Base-by-base conservation (phyloP, 108 stramenopile genomes). In the Mediolabrus comicus region DNA sequence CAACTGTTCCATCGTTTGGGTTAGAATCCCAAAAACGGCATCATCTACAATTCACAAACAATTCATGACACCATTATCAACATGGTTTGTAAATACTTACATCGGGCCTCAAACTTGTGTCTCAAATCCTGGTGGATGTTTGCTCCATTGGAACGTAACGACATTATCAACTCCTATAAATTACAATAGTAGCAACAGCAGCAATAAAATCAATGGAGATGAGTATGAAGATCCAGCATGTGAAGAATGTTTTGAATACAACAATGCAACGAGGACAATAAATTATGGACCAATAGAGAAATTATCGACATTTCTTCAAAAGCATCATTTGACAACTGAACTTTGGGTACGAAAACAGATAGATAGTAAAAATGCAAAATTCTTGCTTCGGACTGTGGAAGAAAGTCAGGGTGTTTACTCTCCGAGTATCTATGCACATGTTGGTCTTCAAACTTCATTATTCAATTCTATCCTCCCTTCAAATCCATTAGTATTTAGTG, bases 361-460 rank as follows among this genome's bases (percentile, higher is more conserved):
- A 9, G 19, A 22, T n/a, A n/a, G n/a, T 7, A n/a, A 22, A 49
- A 22, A 22, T 49, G 46, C 19, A 5, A 49, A 8, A 22, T 22
- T 22, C 46, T 9, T 24, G 9, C 3, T 1, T 3, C 19, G 46
- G 46, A 22, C 9, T 9, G 46, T 1, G 8, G 19, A 49, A 8
- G 8, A 49, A 49, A 17, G 16, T 49, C 6, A 22, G 46, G 0
- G 22, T 49, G 19, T 49, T 49, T 22, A 22, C 46, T 49, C 46
- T 22, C n/a, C 22, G 8, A 22, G 19, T 22, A 1, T n/a, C n/a
- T 1, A 49, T 22, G 46, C 56, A 25, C 70, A 71, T 12, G 70
- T 71, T 4, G 70, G 70, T 0, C 43, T 71, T 22, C 60, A 71
- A 36, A 49, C 59, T 17, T 71, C 70, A 14, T 46, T 71, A 2